Evolutionary conservation across 192 early-diverging fungal species (phyloP).

Genomic region (Coemansia biformis): DNA sequence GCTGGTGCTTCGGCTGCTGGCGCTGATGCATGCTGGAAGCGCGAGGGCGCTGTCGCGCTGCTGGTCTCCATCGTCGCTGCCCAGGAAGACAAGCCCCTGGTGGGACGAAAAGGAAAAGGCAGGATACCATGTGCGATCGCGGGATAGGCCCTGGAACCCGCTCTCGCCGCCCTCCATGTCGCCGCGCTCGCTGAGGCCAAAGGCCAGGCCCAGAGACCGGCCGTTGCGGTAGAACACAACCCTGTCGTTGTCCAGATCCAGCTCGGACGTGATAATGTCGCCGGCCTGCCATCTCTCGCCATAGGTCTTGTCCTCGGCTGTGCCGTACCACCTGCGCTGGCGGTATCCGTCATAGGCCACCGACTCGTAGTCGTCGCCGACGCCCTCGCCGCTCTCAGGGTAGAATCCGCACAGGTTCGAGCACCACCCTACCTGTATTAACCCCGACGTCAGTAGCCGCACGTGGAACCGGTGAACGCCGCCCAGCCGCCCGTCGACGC

Average conservation of each 20-base stretch:
- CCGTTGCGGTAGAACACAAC: conserved; percentile 41
- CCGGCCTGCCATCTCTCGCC: conserved; percentile 42
- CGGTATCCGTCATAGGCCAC: conserved; percentile 40
- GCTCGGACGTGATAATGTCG: conserved; percentile 31
- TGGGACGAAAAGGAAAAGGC: conserved; percentile 39
- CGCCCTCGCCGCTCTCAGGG: conserved; percentile 45
- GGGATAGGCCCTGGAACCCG: conserved; percentile 21
- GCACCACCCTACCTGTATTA: conserved; percentile 49
- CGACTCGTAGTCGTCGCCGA: conserved; percentile 44
- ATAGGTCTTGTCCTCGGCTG: conserved; percentile 24
- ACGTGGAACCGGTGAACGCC: conserved; percentile 38
- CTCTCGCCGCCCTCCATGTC: conserved; percentile 18
- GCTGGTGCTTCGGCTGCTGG: not conserved
- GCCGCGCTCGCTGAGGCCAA: conserved; percentile 24
- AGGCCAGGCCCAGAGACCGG: conserved; percentile 33
- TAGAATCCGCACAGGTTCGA: conserved; percentile 35
- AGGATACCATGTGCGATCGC: conserved; percentile 43
- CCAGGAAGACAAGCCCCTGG: conserved; percentile 42
- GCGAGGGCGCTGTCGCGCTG: conserved; percentile 1
- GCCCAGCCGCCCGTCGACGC: conserved; percentile 31
- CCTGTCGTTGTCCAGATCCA: conserved; percentile 37
- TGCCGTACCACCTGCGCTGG: conserved; percentile 37
- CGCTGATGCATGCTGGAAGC: not conserved
- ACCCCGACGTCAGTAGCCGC: conserved; percentile 29
- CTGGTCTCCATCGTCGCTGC: conserved; percentile 12